Percentiles rank a stretch among this genome's conserved stretches.
Evolutionary conservation across 208 protist species (phyloP).

Genomic region (Blechomonas ayalai): DNA sequence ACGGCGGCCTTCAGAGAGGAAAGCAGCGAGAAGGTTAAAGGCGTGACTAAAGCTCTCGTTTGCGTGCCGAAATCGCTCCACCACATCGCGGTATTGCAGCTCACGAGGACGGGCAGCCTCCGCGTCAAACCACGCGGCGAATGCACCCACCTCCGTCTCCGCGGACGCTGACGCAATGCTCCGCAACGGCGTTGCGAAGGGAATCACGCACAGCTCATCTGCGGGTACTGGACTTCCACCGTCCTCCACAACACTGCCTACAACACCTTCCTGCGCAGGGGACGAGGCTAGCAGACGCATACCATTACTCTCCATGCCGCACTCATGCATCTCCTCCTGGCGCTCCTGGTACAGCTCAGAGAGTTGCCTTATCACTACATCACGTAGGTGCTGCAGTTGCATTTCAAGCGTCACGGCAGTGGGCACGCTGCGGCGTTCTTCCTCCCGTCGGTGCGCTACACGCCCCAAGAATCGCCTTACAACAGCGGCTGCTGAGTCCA

Average conservation of each 20-base stretch:
- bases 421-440: background rate
- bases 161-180: background rate
- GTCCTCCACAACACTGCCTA: background rate
- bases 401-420: background rate
- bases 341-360: background rate
- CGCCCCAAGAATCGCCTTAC: constrained; percentile 11
- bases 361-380: background rate
- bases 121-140: constrained; percentile 23
- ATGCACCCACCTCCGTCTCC: background rate
- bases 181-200: background rate
- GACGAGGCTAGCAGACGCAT: too few relatives aligned
- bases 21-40: constrained; percentile 16
- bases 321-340: constrained; percentile 1
- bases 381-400: background rate
- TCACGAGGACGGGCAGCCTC: constrained; percentile 16
- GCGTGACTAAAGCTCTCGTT: constrained; percentile 8
- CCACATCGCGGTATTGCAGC: constrained; percentile 20
- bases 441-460: background rate
- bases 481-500: constrained; percentile 13
- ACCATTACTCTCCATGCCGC: too few relatives aligned
- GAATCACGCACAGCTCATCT: background rate
- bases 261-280: background rate
- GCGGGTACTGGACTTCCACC: background rate
- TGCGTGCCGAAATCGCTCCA: constrained; percentile 13
- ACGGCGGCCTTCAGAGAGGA: constrained; percentile 12